Base-by-base conservation (phyloP, 805 yeast genomes). In the Zygoascus biomembranicola region DNA sequence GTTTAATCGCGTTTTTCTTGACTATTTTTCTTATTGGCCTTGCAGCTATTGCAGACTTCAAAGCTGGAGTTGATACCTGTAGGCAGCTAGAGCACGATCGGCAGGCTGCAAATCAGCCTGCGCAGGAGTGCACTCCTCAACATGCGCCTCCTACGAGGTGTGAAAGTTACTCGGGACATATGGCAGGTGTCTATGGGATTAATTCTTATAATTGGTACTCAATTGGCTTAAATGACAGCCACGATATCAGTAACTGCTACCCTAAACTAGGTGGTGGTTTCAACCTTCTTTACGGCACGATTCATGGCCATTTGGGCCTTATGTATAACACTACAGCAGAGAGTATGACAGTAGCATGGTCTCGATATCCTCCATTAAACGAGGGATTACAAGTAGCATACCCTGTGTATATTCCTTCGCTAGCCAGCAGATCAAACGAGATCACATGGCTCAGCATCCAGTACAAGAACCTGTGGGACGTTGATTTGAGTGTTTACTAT, bases 171-270 rank as follows among this genome's bases (percentile, higher is more conserved):
- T 3, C 39, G 23, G 35, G 35, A 11, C 14, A 5, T 10, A 14
- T 8, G 16, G 13, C 49, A 2, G 13, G 23, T 32, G 41, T 46
- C 2, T 46, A 46, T 28, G 49, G 49, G 3, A 8, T 46, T 14
- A 16, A 46, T 32, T 18, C 32, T 8, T 46, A 31, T 16, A 28
- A 46, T 39, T 46, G 49, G 49, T 46, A 46, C 13, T 46, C 49
- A 13, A 14, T 46, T 13, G 41, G 20, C 20, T 13, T n/a, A 14
- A 19, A 31, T 16, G 49, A 46, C 8, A 32, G n/a, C 5, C 18
- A 46, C 18, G 42, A 32, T 16, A 46, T 46, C 32, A 8, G 11
- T 19, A 46, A 46, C 11, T 46, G 49, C 26, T 46, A 46, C 14
- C 49, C 49, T n/a, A 5, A 46, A 2, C 16, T 46, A 8, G 41